Conservation (phyloP, 306 rosid genomes). For the Vigna trinervia region DNA sequence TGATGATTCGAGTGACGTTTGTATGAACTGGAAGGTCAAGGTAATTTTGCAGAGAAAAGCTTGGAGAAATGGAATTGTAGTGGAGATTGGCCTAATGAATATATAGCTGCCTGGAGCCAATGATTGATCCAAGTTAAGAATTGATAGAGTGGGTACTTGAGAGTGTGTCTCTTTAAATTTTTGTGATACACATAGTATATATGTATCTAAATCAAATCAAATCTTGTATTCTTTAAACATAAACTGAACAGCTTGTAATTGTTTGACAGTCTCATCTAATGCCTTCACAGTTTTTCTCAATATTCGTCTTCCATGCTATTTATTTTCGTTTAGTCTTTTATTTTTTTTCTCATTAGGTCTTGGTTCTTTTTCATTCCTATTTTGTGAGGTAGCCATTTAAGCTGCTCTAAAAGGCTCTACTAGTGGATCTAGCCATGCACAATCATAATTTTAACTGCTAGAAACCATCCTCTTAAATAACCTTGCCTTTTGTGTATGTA, state of each 20-base stretch:
- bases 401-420: constrained; percentile 1
- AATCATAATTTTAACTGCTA: constrained; percentile 28
- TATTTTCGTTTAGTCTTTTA: neutral
- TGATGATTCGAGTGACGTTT: constrained; percentile 56
- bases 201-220: constrained; percentile 48
- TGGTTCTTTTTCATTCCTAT: neutral
- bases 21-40: constrained; percentile 49
- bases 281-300: constrained; percentile 41
- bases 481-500: neutral
- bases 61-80: constrained; percentile 40
- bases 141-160: constrained; percentile 45
- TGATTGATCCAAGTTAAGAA: constrained; percentile 42
- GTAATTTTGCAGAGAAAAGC: constrained; percentile 49
- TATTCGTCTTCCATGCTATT: neutral
- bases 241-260: constrained; percentile 64
- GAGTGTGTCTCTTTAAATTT: constrained; percentile 46
- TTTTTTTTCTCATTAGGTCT: neutral
- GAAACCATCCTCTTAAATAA: constrained; percentile 2
- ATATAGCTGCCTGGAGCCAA: constrained; percentile 45
- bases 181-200: constrained; percentile 71
- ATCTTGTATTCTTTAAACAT: constrained; percentile 79
- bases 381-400: constrained; percentile 7
- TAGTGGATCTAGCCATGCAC: constrained; percentile 1
- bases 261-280: constrained; percentile 51
- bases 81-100: constrained; percentile 31